These are phyloP conservation scores for Naganishia vishniacii DNA, from an alignment of 768 basidiomycete genomes.

Conservation along the genomic window DNA sequence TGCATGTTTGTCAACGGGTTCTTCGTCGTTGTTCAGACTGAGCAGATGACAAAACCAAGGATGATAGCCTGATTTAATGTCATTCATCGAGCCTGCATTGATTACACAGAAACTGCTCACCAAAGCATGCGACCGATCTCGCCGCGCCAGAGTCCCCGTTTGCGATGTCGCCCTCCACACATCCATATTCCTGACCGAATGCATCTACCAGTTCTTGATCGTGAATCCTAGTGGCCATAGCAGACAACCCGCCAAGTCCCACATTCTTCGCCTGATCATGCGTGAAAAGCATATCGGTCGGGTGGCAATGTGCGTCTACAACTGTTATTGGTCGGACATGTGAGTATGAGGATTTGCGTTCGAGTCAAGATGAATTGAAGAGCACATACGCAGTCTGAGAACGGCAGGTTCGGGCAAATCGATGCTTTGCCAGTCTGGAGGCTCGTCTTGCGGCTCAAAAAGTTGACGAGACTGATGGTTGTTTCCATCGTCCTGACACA, in stretches of 20 bases:
- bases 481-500: neutral
- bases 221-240: slow-evolving; percentile 59
- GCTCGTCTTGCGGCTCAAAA: slow-evolving; percentile 9
- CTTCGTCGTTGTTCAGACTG: slow-evolving; percentile 48
- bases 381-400: slow-evolving; percentile 15
- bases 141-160: neutral
- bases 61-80: slow-evolving; percentile 63
- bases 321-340: slow-evolving; percentile 45
- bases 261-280: slow-evolving; percentile 56
- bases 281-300: slow-evolving; percentile 65
- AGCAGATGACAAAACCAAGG: slow-evolving; percentile 89
- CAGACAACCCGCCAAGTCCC: slow-evolving; percentile 62
- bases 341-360: neutral
- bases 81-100: neutral
- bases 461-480: too few species aligned
- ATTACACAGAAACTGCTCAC: slow-evolving; percentile 52
- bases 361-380: neutral
- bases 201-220: slow-evolving; percentile 70
- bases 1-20: slow-evolving; percentile 55
- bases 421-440: slow-evolving; percentile 28
- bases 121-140: slow-evolving; percentile 63
- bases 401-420: slow-evolving; percentile 18
- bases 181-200: slow-evolving; percentile 56
- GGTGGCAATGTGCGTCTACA: slow-evolving; percentile 86
- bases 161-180: slow-evolving; percentile 48